phyloP scores from a whole-genome alignment of 75 land plant genomes.

The Sequoiadendron giganteum region DNA sequence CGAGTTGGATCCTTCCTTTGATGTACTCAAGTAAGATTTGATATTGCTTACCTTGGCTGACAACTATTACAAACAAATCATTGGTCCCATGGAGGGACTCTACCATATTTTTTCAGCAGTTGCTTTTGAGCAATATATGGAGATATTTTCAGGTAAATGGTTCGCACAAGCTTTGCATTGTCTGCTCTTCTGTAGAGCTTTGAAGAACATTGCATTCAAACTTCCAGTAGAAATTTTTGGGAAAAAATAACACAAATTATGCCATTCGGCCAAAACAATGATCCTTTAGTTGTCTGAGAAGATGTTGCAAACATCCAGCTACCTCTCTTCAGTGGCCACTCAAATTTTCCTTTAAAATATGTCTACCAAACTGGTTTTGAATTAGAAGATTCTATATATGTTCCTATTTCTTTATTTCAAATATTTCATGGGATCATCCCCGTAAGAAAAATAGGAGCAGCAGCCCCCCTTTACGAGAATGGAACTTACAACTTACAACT shows the following conservation, averaged over 20 bases:
- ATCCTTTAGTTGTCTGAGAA: background rate
- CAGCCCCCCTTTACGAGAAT: too few species aligned
- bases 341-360: too few species aligned
- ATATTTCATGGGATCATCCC: too few species aligned
- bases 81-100: background rate
- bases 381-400: too few species aligned
- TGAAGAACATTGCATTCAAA: background rate
- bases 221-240: background rate
- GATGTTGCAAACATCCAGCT: too few species aligned
- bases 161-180: background rate
- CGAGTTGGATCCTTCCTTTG: background rate
- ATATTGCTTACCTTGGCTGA: background rate
- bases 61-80: background rate
- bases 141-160: background rate
- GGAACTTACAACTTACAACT: background rate
- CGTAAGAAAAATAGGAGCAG: too few species aligned
- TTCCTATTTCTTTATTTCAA: too few species aligned
- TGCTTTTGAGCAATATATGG: background rate
- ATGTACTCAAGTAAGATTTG: background rate
- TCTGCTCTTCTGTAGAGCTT: background rate
- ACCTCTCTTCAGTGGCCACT: too few species aligned
- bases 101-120: background rate
- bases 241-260: background rate
- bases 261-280: background rate
- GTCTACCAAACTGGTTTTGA: too few species aligned